phyloP scores from a whole-genome alignment of 306 rosid genomes.

The Boehmeria nivea region DNA sequence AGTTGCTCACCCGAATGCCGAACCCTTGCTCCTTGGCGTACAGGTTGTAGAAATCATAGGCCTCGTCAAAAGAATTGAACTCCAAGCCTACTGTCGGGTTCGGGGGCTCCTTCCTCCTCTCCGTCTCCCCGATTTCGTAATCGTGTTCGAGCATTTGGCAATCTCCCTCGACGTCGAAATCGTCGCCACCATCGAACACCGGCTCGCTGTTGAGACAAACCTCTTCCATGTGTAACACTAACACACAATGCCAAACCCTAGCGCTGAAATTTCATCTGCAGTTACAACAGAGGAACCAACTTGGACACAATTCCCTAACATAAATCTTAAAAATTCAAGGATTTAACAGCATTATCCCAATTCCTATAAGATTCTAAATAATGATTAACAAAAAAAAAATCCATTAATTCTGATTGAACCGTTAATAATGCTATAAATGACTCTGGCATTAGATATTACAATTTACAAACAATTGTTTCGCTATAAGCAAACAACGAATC shows the following conservation, averaged over 20 bases:
- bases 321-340: no score
- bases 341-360: no score
- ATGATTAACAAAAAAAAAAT: no score
- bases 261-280: background rate
- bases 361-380: no score
- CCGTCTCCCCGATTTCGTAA: constrained; percentile 35
- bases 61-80: constrained; percentile 61
- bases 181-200: constrained; percentile 45
- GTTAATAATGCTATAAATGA: no score
- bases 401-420: no score
- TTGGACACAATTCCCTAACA: background rate
- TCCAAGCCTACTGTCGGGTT: constrained; percentile 65
- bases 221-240: constrained; percentile 64
- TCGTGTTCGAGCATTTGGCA: constrained; percentile 30
- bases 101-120: constrained; percentile 29
- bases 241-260: constrained; percentile 8
- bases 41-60: constrained; percentile 59
- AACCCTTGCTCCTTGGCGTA: constrained; percentile 67
- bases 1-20: constrained; percentile 74
- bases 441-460: no score
- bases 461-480: no score
- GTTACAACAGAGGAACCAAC: background rate
- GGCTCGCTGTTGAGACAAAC: constrained; percentile 65
- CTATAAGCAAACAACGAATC: no score
- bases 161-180: constrained; percentile 44